These are phyloP conservation scores for Ustilago esculenta DNA, from an alignment of 1,284 basidiomycete genomes.

Conservation along the genomic window DNA sequence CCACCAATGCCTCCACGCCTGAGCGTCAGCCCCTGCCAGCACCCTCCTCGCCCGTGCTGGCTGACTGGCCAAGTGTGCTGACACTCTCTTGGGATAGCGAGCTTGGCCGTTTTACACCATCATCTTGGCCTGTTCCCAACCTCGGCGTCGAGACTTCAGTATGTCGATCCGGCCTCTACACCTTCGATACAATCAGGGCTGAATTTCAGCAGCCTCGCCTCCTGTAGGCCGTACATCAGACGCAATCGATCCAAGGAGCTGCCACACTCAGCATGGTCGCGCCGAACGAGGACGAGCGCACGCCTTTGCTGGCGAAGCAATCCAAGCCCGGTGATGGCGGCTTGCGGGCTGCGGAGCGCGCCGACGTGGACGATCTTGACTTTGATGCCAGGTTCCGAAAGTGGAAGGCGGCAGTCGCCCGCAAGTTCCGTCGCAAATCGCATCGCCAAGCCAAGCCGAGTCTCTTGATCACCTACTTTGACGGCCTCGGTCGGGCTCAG, in stretches of 20 bases:
- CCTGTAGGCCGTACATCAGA: not conserved
- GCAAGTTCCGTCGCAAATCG: slow-evolving; percentile 38
- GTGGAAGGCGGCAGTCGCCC: slow-evolving; percentile 50
- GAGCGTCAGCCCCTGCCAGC: too few relatives aligned
- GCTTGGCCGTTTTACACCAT: too few relatives aligned
- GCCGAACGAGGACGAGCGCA: slow-evolving; percentile 17
- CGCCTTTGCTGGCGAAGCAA: slow-evolving; percentile 23
- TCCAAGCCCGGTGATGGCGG: slow-evolving; percentile 2
- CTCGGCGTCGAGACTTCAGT: slow-evolving; percentile 8
- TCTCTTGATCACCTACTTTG: slow-evolving; percentile 38
- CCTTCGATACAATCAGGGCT: slow-evolving; percentile 13
- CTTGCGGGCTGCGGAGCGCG: not conserved
- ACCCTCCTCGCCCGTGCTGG: too few relatives aligned
- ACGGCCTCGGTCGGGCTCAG: slow-evolving; percentile 24
- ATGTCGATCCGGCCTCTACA: not conserved
- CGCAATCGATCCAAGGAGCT: too few relatives aligned
- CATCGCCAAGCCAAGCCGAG: slow-evolving; percentile 17
- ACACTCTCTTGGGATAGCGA: too few relatives aligned
- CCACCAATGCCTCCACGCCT: too few relatives aligned
- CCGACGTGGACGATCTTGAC: slow-evolving; percentile 40
- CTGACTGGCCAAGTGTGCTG: too few relatives aligned
- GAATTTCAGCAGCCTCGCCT: slow-evolving; percentile 2
- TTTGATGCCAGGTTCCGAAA: slow-evolving; percentile 52
- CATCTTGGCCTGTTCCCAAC: not conserved
- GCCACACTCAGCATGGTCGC: slow-evolving; percentile 4